Evolutionary conservation across 1,139 yeast genomes (phyloP).

Genomic region (Geotrichum aggregatum): DNA sequence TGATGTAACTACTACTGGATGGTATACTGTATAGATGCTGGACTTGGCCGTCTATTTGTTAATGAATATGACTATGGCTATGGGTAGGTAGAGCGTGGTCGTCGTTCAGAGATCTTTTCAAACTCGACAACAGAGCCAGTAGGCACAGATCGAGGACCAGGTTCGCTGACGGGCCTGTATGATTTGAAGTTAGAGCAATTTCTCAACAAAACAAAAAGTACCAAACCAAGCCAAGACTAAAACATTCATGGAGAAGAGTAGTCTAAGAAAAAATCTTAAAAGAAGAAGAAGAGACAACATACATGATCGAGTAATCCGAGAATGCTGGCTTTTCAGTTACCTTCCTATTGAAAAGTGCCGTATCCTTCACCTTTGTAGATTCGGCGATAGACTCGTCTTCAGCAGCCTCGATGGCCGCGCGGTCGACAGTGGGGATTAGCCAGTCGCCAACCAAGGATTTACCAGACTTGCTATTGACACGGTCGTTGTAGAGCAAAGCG

Average conservation of each 20-base stretch:
- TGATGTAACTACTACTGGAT: no score
- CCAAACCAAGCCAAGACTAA: not conserved
- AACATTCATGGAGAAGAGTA: no score
- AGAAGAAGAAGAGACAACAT: no score
- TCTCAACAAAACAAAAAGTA: no score
- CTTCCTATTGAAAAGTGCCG: conserved; percentile 15
- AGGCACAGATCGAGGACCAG: conserved; percentile 28
- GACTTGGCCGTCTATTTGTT: no score
- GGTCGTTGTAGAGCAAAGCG: conserved; percentile 31
- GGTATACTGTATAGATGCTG: not conserved
- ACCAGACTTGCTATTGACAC: conserved; percentile 26
- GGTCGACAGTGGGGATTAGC: conserved; percentile 25
- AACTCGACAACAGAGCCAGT: conserved; percentile 30
- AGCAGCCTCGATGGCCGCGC: conserved; percentile 31
- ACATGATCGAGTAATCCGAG: conserved; percentile 19
- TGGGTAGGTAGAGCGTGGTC: conserved; percentile 19
- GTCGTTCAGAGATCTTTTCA: conserved; percentile 23
- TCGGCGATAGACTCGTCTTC: conserved; percentile 14
- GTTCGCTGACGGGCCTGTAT: conserved; percentile 30
- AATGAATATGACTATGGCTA: not conserved
- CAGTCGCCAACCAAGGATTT: conserved; percentile 32
- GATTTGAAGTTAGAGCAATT: no score
- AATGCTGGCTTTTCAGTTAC: conserved; percentile 13
- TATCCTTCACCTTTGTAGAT: conserved; percentile 8
- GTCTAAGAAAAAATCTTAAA: no score